Evolutionary conservation across 495 filamentous ascomycete genomes (phyloP).

Genomic region (Xylaria palmicola): DNA sequence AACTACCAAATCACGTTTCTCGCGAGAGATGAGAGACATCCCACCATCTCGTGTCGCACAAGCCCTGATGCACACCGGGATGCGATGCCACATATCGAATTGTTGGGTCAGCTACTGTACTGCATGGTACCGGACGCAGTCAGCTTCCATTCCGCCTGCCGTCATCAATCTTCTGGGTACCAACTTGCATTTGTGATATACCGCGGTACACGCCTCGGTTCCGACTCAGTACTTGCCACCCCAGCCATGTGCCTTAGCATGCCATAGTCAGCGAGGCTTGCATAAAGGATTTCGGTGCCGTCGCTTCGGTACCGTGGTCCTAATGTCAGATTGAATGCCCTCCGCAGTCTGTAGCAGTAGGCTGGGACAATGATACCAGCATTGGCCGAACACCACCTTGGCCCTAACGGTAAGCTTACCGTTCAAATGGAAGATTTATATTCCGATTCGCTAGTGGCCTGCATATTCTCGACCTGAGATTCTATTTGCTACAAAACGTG

Average conservation of each 20-base stretch:
- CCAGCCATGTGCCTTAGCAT: not conserved
- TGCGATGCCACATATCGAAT: not conserved
- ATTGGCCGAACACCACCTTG: not conserved
- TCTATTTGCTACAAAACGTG: no score
- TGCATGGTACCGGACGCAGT: not conserved
- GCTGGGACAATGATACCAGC: not conserved
- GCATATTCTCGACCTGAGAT: no score
- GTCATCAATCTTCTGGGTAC: not conserved
- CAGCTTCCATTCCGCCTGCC: not conserved
- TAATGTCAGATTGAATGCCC: not conserved
- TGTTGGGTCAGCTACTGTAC: not conserved
- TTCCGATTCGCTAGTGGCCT: no score
- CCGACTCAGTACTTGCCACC: not conserved
- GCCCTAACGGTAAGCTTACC: not conserved
- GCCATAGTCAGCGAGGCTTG: not conserved
- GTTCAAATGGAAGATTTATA: not conserved
- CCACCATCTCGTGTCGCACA: not conserved
- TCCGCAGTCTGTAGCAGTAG: not conserved
- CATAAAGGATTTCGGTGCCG: not conserved
- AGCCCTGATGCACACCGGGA: not conserved
- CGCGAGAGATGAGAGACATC: not conserved
- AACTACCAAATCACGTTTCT: not conserved
- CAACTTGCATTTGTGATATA: not conserved
- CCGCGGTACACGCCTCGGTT: not conserved
- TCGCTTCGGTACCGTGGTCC: not conserved